A percentile compares a stretch with the other conserved stretches of the same genome.
These are phyloP conservation scores for Allium cepa DNA, from an alignment of 106 monocot species.

Conservation along the genomic window DNA sequence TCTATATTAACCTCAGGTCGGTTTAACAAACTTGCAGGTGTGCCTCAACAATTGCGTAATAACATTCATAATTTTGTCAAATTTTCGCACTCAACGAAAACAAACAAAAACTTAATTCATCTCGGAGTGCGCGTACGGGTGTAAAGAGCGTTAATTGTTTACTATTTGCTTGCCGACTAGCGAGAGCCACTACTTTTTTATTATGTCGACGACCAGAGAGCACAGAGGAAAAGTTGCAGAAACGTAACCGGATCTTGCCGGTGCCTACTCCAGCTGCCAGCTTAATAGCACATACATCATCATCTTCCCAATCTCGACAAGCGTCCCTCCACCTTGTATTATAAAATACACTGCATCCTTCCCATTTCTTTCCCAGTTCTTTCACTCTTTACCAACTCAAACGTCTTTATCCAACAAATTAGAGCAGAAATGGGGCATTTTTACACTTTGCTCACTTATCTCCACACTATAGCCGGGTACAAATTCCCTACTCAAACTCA, in stretches of 20 bases:
- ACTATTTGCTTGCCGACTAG: too few species aligned
- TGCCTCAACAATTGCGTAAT: too few species aligned
- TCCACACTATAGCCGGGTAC: slow-evolving; percentile 23
- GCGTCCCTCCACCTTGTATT: not conserved
- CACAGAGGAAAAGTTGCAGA: too few species aligned
- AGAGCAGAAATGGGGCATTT: slow-evolving; percentile 7
- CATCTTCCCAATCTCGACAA: not conserved
- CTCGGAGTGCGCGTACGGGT: too few species aligned
- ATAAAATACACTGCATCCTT: not conserved
- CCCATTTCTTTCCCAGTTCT: not conserved
- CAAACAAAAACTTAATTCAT: too few species aligned
- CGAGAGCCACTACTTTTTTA: too few species aligned
- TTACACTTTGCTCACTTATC: slow-evolving; percentile 21
- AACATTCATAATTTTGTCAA: too few species aligned
- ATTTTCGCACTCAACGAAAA: too few species aligned
- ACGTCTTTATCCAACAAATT: not conserved
- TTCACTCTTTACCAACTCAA: not conserved
- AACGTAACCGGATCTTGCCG: slow-evolving; percentile 1
- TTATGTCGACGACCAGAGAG: too few species aligned
- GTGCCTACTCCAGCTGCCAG: not conserved
- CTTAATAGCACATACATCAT: not conserved
- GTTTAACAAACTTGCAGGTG: too few species aligned
- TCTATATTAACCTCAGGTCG: too few species aligned
- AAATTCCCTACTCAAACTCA: not conserved
- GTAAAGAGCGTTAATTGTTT: too few species aligned